Evolutionary conservation across 2,329 filamentous ascomycete genomes (phyloP), one percentile per base, ranked within the genome.

Genomic region (Venturia oleaginea): DNA sequence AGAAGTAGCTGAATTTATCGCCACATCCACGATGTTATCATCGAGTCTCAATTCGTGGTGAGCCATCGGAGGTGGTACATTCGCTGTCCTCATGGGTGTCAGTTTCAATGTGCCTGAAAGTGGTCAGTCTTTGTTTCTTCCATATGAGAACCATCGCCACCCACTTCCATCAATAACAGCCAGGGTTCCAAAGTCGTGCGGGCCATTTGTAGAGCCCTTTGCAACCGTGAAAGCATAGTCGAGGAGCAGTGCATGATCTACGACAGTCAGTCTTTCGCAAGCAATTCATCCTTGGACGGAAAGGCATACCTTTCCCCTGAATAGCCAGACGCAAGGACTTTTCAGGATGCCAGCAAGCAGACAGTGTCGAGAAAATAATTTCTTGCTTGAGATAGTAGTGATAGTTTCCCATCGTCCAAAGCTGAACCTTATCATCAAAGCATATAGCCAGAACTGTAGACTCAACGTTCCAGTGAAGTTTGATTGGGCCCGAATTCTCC

Each of bases 381-480:
- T 97, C 92, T 73, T 96, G 92, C 77, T 99, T 99, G 19, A 99
- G 81, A 74, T 97, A 97, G 84, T 94, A 99, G 73, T 97, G 91
- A 70, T 99, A 99, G 74, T 99, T 99, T 24, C 91, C 90, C 83
- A 89, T 96, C 0, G 92, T 96, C 94, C 94, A 99, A 1, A 99
- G 79, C 72, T 99, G 94, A n/a, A 94, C 78, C 64, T 85, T 83
- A 68, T 92, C 84, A 38, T 80, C 79, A 69, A 92, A 85, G 1
- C 84, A 81, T n/a, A 97, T 87, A 6, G 93, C 92, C 57, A 99
- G 81, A 0, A 96, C 91, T 1, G 87, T 93, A 0, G 94, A 99
- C 73, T 99, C 93, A 4, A 86, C 83, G 72, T 97, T 99, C 94
- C 94, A 99, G 59, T 84, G 82, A 17, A 99, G 79, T 64, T 96